These are phyloP conservation scores for Termitomyces sp. DNA, from an alignment of 768 basidiomycete species.

Conservation along the genomic window DNA sequence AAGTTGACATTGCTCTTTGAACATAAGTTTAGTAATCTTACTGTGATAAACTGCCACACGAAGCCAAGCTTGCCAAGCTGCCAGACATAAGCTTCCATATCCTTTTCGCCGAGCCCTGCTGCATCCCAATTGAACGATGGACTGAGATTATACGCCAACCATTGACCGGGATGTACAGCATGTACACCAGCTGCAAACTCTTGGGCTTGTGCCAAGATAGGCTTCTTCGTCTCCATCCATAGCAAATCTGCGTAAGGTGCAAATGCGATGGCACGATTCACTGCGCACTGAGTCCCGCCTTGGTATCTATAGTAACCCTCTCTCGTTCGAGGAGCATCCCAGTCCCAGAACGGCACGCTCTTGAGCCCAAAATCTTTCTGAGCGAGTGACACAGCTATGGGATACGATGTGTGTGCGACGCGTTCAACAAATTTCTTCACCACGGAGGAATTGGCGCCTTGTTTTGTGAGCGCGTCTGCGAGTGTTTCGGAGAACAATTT, in stretches of 20 bases:
- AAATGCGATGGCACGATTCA: constrained; percentile 88
- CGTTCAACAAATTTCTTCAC: constrained; percentile 60
- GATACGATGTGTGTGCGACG: constrained; percentile 62
- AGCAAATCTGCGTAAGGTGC: constrained; percentile 89
- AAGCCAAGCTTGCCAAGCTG: constrained; percentile 92
- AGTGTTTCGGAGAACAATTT: constrained; percentile 73
- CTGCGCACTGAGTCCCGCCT: constrained; percentile 91
- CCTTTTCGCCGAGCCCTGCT: constrained; percentile 77
- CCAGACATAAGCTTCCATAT: constrained; percentile 91
- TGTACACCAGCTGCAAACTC: constrained; percentile 92
- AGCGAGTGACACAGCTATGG: constrained; percentile 68
- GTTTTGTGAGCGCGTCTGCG: constrained; percentile 56
- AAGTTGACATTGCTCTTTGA: background rate
- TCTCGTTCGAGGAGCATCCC: constrained; percentile 90
- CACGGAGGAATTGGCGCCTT: constrained; percentile 42
- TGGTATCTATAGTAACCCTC: constrained; percentile 98
- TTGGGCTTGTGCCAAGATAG: constrained; percentile 84
- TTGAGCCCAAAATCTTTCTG: constrained; percentile 72
- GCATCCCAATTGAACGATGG: constrained; percentile 95
- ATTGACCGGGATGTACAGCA: constrained; percentile 77
- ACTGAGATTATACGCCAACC: constrained; percentile 95
- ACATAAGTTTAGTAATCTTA: constrained; percentile 27
- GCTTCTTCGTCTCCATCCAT: constrained; percentile 98
- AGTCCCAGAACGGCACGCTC: constrained; percentile 83
- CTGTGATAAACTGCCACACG: constrained; percentile 99